Conservation (phyloP, 441 rosid genomes). For the Kokia cookei region DNA sequence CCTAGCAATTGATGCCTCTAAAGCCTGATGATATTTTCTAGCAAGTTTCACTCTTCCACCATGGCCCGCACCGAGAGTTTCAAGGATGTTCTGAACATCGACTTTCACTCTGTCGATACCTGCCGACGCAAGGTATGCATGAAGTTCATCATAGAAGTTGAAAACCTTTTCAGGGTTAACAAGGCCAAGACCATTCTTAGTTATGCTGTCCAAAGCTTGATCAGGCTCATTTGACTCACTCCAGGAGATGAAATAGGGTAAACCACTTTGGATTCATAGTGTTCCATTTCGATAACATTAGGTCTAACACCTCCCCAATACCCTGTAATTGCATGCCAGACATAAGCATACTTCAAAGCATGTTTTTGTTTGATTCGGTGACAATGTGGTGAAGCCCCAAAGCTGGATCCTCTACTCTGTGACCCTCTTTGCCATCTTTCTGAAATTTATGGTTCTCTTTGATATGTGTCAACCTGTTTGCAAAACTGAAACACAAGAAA, state of each 20-base stretch:
- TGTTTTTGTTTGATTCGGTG: constrained; percentile 40
- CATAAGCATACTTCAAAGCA: constrained; percentile 50
- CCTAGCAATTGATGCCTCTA: constrained; percentile 58
- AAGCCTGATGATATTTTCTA: constrained; percentile 56
- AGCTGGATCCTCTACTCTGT: constrained; percentile 45
- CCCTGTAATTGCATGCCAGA: constrained; percentile 74
- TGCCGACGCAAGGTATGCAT: constrained; percentile 58
- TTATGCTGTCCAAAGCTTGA: constrained; percentile 34
- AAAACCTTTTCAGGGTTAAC: constrained; percentile 56
- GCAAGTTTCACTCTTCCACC: constrained; percentile 71
- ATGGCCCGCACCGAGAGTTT: constrained; percentile 61
- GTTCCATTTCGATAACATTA: constrained; percentile 42
- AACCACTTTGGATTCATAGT: constrained; percentile 45
- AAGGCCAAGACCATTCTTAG: constrained; percentile 52
- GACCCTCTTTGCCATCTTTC: constrained; percentile 49
- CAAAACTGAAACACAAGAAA: constrained; percentile 33
- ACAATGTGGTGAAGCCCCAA: constrained; percentile 44
- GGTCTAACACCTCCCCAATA: constrained; percentile 70
- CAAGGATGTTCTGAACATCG: constrained; percentile 65
- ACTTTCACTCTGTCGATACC: constrained; percentile 67
- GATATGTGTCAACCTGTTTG: constrained; percentile 48
- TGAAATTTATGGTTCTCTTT: constrained; percentile 63
- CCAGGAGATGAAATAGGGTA: constrained; percentile 59
- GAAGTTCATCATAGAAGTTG: constrained; percentile 53
- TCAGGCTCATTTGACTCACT: constrained; percentile 38